phyloP scores from a whole-genome alignment of 176 grass and related monocot species.

The Luzula sylvatica region DNA sequence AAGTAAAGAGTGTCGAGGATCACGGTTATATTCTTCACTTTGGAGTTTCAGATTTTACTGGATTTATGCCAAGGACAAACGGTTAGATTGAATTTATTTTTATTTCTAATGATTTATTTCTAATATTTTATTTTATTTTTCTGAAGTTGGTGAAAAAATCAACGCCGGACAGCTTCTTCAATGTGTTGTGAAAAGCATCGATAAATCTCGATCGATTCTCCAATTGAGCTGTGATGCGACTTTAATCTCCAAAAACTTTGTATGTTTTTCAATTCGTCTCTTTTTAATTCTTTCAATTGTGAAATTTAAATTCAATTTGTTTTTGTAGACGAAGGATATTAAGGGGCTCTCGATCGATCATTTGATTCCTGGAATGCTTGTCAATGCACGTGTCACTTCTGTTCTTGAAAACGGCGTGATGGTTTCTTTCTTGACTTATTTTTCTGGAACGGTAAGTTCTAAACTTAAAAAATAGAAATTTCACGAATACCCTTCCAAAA shows the following conservation, averaged over 20 bases:
- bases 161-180: conserved; percentile 47
- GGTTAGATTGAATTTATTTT: conserved; percentile 4
- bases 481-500: neutral
- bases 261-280: conserved; percentile 34
- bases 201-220: conserved; percentile 70
- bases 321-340: conserved; percentile 64
- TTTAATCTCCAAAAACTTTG: conserved; percentile 62
- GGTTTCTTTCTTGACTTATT: conserved; percentile 94
- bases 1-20: conserved; percentile 92
- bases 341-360: conserved; percentile 92
- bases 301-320: conserved; percentile 22
- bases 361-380: conserved; percentile 94
- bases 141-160: conserved; percentile 44
- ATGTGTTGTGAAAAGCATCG: conserved; percentile 60
- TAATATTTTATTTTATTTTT: conserved; percentile 14
- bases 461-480: conserved; percentile 9
- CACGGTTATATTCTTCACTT: conserved; percentile 99
- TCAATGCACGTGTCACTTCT: conserved; percentile 78
- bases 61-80: conserved; percentile 64
- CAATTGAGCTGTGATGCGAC: conserved; percentile 62
- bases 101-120: neutral
- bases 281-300: neutral
- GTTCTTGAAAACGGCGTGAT: conserved; percentile 84
- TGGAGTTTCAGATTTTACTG: conserved; percentile 67
- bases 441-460: conserved; percentile 77